phyloP scores from a whole-genome alignment of 345 rosid species.

The Litchi chinensis region DNA sequence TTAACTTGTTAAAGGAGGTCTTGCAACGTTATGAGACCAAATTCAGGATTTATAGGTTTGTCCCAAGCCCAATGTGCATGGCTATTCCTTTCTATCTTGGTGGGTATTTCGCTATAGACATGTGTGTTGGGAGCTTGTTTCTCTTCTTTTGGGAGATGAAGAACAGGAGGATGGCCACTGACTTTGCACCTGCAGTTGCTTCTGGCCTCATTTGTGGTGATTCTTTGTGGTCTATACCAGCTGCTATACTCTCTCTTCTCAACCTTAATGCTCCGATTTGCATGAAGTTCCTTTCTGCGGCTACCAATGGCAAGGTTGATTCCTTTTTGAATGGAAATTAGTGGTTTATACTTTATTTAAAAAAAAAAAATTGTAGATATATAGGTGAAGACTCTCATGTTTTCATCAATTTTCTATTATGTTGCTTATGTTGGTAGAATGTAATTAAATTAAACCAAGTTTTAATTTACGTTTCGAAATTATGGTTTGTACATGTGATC shows the following conservation, averaged over 20 bases:
- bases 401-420: too few species aligned
- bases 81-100: constrained; percentile 97
- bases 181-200: constrained; percentile 69
- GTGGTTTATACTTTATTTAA: neutral
- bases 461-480: too few species aligned
- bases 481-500: too few species aligned
- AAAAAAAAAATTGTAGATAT: too few species aligned
- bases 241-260: constrained; percentile 75
- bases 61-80: constrained; percentile 94
- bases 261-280: constrained; percentile 74
- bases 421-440: too few species aligned
- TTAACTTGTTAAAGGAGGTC: constrained; percentile 44
- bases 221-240: constrained; percentile 87
- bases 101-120: constrained; percentile 78
- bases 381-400: too few species aligned
- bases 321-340: constrained; percentile 38
- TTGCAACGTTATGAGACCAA: constrained; percentile 38
- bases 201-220: constrained; percentile 93
- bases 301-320: constrained; percentile 57
- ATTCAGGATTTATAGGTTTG: constrained; percentile 43
- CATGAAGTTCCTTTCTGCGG: constrained; percentile 83
- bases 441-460: too few species aligned
- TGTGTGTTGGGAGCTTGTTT: constrained; percentile 87
- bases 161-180: constrained; percentile 59
- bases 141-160: constrained; percentile 63